These are phyloP conservation scores for Nakazawaea anatomiae DNA, from an alignment of 805 yeast genomes.

Conservation along the genomic window DNA sequence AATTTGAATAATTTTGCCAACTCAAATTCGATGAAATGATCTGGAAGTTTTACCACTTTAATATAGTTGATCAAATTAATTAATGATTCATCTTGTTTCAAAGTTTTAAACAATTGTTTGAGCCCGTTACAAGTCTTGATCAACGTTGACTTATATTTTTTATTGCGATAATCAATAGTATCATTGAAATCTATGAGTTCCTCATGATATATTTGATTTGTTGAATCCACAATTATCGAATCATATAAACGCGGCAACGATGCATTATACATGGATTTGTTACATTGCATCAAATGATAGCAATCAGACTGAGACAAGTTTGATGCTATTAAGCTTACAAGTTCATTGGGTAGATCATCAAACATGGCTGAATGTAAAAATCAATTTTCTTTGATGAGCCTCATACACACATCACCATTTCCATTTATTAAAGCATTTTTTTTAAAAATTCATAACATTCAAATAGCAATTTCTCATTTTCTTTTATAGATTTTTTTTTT, in stretches of 20 bases:
- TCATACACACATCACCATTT: background rate
- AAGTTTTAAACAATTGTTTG: slow-evolving; percentile 16
- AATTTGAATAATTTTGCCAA: slow-evolving; percentile 12
- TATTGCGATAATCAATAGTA: slow-evolving; percentile 9
- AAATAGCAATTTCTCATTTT: background rate
- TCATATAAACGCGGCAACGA: slow-evolving; percentile 16
- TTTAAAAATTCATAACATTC: too few relatives aligned
- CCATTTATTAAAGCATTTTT: too few relatives aligned
- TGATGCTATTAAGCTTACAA: slow-evolving; percentile 14
- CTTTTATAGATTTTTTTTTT: background rate
- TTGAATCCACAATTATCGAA: slow-evolving; percentile 19
- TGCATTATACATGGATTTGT: slow-evolving; percentile 11
- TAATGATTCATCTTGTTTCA: slow-evolving; percentile 8
- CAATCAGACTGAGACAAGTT: slow-evolving; percentile 19
- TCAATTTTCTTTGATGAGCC: too few relatives aligned
- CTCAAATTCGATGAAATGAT: slow-evolving; percentile 19
- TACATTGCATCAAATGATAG: slow-evolving; percentile 17
- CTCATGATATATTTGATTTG: slow-evolving; percentile 17
- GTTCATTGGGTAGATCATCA: slow-evolving; percentile 19
- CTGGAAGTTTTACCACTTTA: slow-evolving; percentile 18
- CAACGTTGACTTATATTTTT: slow-evolving; percentile 8
- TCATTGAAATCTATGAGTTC: slow-evolving; percentile 15
- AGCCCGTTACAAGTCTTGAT: slow-evolving; percentile 19
- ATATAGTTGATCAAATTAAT: slow-evolving; percentile 13
- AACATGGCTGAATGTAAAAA: slow-evolving; percentile 14